Conservation (phyloP, 345 rosid species). For the Eucalyptus marginata region DNA sequence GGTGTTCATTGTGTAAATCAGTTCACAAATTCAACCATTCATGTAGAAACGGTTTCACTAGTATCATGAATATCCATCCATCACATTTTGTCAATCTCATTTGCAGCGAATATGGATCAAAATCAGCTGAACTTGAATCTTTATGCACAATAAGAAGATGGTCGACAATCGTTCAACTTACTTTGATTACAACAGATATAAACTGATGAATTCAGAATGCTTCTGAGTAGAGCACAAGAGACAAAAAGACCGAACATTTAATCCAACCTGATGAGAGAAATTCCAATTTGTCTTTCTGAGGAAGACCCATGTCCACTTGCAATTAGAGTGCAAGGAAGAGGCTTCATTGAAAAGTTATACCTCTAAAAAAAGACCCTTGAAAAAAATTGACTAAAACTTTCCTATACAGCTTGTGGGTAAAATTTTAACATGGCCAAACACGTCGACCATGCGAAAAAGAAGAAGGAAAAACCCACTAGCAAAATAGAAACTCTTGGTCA, state of each 20-base stretch:
- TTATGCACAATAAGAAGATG: neutral
- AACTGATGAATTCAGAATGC: neutral
- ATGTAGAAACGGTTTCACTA: neutral
- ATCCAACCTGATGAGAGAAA: neutral
- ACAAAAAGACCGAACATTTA: neutral
- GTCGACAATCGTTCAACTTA: neutral
- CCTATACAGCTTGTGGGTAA: neutral
- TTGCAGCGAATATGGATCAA: neutral
- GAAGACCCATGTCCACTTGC: neutral
- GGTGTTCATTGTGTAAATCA: neutral
- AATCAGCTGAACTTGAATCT: neutral
- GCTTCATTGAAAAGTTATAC: neutral
- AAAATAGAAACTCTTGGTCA: neutral
- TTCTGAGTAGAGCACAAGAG: neutral
- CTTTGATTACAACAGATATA: neutral
- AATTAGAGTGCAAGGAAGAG: neutral
- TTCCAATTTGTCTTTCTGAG: neutral
- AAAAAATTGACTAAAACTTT: neutral
- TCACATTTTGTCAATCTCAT: neutral
- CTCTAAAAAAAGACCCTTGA: constrained; percentile 7
- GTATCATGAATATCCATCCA: too few species aligned
- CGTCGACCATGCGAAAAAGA: neutral
- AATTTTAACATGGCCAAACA: neutral
- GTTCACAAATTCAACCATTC: neutral
- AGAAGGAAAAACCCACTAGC: neutral